Base-by-base conservation (phyloP, 2,329 filamentous ascomycete genomes). In the Talaromyces marneffei region DNA sequence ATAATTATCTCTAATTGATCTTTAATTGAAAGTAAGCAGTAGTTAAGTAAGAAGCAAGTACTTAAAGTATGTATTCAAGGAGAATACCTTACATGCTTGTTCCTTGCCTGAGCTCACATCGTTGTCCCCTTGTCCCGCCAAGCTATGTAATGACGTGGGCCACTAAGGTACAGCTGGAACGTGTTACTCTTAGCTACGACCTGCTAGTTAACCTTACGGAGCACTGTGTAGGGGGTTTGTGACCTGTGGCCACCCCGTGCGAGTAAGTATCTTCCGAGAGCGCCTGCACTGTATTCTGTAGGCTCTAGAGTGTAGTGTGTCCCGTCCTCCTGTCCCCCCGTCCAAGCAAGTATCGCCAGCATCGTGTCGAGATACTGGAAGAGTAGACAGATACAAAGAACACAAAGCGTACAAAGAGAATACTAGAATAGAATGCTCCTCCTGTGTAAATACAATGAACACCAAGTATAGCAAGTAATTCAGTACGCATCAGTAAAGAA, bases 81-180 rank as follows among this genome's bases (percentile, higher is more conserved):
- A 29, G 25, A 48, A 29, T 37, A 23, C 52, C 35, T 39, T 55
- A 39, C 35, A 55, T 52, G 52, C 35, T 39, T 18, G 52, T 27
- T 55, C 31, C 33, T 55, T 55, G 35, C 52, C 52, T 40, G 52
- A 37, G 31, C 23, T 40, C 31, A 55, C 44, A 48, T 48, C 44
- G 44, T 48, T 48, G 44, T 48, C 25, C 44, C 44, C 20, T 44
- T 44, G 40, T 18, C 40, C 20, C 40, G 40, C 40, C 40, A 23
- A 44, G 50, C 50, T 35, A 54, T 54, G 50, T 40, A 40, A 55
- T 55, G 52, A 55, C 52, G 52, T 55, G 33, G 52, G 53, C 20
- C 18, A 20, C 52, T 37, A 25, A 37, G 50, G 10, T 57, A 39
- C 39, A 48, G 56, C 56, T 48, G 40, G 56, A 58, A 58, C 56